Evolutionary conservation across 805 yeast genomes (phyloP).

Genomic region (Wickerhamia fluorescens): DNA sequence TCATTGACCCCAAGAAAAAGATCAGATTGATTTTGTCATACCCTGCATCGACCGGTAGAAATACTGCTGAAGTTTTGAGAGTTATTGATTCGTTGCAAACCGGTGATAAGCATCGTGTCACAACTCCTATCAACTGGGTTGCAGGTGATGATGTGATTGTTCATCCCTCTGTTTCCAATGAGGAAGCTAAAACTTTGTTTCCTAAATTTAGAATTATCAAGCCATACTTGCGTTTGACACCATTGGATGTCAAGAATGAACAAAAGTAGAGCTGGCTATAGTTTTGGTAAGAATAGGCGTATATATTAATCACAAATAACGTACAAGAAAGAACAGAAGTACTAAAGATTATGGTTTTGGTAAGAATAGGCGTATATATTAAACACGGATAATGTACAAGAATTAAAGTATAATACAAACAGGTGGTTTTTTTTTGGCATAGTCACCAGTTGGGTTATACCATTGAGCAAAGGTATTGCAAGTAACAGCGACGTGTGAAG

Average conservation of each 20-base stretch:
- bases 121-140: conserved; percentile 89
- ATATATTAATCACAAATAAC: no score
- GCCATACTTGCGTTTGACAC: conserved; percentile 76
- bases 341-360: no score
- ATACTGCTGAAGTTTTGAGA: conserved; percentile 87
- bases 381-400: no score
- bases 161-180: conserved; percentile 79
- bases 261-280: no score
- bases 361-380: no score
- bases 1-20: conserved; percentile 87
- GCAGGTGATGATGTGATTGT: conserved; percentile 88
- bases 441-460: no score
- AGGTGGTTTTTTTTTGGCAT: no score
- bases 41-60: conserved; percentile 94
- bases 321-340: no score
- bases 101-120: conserved; percentile 76
- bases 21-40: conserved; percentile 80
- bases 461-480: no score
- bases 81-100: conserved; percentile 83
- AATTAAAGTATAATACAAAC: no score
- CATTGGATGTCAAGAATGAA: conserved; percentile 28
- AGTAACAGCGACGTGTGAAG: no score
- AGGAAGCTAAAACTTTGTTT: conserved; percentile 62
- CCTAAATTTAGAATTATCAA: conserved; percentile 81
- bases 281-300: no score